These are phyloP conservation scores for Eucalyptus tenuipes DNA, from an alignment of 345 rosid species.

Conservation along the genomic window DNA sequence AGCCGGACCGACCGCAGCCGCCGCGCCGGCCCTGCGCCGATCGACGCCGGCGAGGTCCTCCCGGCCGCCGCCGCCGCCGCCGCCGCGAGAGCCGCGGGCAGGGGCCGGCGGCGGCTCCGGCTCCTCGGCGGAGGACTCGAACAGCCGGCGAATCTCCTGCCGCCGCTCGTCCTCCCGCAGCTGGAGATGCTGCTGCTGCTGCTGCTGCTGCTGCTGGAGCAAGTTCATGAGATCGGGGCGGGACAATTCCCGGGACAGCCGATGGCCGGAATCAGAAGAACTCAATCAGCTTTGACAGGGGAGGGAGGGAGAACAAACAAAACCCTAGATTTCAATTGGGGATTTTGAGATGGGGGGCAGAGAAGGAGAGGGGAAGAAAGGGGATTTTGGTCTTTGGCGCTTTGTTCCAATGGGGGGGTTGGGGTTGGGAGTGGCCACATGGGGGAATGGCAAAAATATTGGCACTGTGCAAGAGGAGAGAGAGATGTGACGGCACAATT, in stretches of 20 bases:
- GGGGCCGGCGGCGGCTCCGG: background rate
- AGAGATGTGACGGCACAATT: background rate
- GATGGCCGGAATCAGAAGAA: background rate
- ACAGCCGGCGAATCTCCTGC: background rate
- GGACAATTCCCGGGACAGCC: background rate
- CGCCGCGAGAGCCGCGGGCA: background rate
- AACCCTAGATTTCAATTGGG: background rate
- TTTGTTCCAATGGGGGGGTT: background rate
- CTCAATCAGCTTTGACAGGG: background rate
- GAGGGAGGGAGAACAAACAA: background rate
- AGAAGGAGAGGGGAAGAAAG: background rate
- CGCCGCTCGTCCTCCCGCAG: background rate
- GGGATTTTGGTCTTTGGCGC: background rate
- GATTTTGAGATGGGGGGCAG: background rate
- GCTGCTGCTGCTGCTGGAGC: background rate
- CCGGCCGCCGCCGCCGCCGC: background rate
- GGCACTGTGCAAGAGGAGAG: background rate
- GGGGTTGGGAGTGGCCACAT: background rate
- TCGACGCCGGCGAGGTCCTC: conserved; percentile 35
- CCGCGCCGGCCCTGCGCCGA: conserved; percentile 25
- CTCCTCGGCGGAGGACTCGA: background rate
- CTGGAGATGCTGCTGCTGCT: background rate
- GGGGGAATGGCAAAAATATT: background rate
- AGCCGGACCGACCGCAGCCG: background rate
- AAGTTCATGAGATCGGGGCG: conserved; percentile 13